Evolutionary conservation across 192 early-diverging fungal species (phyloP).

Genomic region (Spinellus fusiger): DNA sequence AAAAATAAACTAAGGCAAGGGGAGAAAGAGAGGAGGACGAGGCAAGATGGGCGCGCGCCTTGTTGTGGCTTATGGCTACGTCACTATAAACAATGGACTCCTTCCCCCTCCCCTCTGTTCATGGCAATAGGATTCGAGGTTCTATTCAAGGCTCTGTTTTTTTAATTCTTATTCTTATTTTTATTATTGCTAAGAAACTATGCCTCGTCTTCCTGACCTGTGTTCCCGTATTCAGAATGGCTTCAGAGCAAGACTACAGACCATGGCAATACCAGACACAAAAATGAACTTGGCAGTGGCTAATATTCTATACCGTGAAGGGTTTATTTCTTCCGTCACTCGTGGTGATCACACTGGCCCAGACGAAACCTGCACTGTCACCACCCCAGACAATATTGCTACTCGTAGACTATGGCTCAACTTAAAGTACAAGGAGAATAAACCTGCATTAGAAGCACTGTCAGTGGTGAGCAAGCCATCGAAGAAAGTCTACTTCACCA

Average conservation of each 20-base stretch:
- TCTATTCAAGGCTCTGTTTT: too few relatives aligned
- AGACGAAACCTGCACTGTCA: conserved; percentile 61
- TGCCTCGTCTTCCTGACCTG: conserved; percentile 79
- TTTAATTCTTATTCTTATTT: not conserved
- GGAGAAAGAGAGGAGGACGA: not conserved
- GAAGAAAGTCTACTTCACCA: conserved; percentile 70
- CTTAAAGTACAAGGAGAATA: conserved; percentile 86
- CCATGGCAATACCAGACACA: conserved; percentile 83
- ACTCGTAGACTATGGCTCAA: conserved; percentile 86
- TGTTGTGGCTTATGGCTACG: conserved; percentile 1
- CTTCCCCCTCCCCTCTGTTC: not conserved
- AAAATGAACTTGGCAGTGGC: conserved; percentile 82
- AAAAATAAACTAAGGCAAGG: not conserved
- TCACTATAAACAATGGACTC: not conserved
- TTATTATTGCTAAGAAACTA: conserved; percentile 19
- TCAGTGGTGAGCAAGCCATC: conserved; percentile 80
- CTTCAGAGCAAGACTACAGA: conserved; percentile 72
- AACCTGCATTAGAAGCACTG: conserved; percentile 77
- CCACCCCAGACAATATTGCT: conserved; percentile 78
- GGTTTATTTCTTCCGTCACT: conserved; percentile 76
- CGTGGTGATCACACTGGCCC: conserved; percentile 77
- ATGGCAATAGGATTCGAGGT: not conserved
- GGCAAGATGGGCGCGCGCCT: not conserved
- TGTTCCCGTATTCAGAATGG: conserved; percentile 89
- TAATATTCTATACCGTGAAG: conserved; percentile 86